Conservation (phyloP, 805 yeast species). For the Ogataea trehalophila region DNA sequence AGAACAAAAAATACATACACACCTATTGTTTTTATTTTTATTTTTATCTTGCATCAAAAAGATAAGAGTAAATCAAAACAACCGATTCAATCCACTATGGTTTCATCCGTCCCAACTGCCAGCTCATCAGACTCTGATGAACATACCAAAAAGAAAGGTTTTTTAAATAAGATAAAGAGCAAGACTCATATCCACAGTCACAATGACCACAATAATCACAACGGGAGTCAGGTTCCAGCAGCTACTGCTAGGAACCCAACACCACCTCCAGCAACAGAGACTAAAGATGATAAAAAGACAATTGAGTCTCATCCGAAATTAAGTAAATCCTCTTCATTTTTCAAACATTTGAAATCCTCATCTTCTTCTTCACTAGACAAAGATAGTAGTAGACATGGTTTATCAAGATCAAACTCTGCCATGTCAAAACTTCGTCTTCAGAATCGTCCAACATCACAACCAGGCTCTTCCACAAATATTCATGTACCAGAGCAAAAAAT, state of each 20-base stretch:
- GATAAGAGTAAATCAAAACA: too few relatives aligned
- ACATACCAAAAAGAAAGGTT: slow-evolving; percentile 6
- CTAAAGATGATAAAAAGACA: background rate
- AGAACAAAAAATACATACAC: too few relatives aligned
- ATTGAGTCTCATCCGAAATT: background rate
- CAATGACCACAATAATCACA: background rate
- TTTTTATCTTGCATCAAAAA: too few relatives aligned
- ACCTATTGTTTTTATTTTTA: too few relatives aligned
- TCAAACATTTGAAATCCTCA: slow-evolving; percentile 8
- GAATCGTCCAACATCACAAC: background rate
- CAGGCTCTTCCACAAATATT: background rate
- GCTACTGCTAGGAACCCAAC: background rate
- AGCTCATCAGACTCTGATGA: slow-evolving; percentile 3
- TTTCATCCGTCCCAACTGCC: background rate
- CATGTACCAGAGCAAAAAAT: slow-evolving; percentile 3
- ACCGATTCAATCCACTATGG: too few relatives aligned
- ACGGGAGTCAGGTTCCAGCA: background rate
- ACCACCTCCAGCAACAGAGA: background rate
- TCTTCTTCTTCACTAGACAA: background rate
- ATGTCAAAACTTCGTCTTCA: background rate
- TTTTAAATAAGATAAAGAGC: slow-evolving; percentile 10
- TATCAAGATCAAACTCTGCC: too few relatives aligned
- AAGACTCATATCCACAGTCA: slow-evolving; percentile 11
- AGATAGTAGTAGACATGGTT: too few relatives aligned
- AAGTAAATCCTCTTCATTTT: slow-evolving; percentile 5